Conservation (phyloP, 306 rosid species). For the Quercus suber region DNA sequence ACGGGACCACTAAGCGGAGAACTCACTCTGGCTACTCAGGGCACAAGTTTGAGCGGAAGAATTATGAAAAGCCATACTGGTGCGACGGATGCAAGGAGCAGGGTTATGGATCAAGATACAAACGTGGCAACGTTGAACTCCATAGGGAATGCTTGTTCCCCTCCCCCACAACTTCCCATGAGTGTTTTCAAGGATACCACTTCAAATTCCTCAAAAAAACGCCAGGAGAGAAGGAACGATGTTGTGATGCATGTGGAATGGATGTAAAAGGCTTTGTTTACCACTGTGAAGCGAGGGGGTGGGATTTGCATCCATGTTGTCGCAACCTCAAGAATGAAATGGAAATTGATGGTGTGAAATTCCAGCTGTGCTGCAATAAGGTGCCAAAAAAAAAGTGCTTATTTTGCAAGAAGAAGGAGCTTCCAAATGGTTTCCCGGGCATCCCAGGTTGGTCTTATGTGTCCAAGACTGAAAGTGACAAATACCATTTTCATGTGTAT, state of each 20-base stretch:
- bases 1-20: neutral
- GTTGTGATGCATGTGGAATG: conserved; percentile 12
- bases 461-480: neutral
- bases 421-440: neutral
- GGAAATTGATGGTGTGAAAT: neutral
- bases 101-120: conserved; percentile 18
- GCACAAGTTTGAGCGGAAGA: neutral
- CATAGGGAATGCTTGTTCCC: conserved; percentile 13
- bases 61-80: neutral
- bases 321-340: neutral
- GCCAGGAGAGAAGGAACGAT: neutral
- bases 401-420: conserved; percentile 14
- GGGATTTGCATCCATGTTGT: conserved; percentile 15
- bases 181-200: neutral
- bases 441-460: conserved; percentile 22
- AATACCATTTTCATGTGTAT: conserved; percentile 14
- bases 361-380: neutral
- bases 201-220: conserved; percentile 1
- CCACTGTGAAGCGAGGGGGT: neutral
- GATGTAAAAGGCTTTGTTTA: conserved; percentile 7
- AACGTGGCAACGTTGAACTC: conserved; percentile 10
- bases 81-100: conserved; percentile 17
- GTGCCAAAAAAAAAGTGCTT: neutral
- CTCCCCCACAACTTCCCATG: neutral
- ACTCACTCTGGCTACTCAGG: neutral